A percentile compares a stretch with the other conserved stretches of the same genome.
Evolutionary conservation across 2,329 filamentous ascomycete species (phyloP).

Genomic region (Didymella glomerata): DNA sequence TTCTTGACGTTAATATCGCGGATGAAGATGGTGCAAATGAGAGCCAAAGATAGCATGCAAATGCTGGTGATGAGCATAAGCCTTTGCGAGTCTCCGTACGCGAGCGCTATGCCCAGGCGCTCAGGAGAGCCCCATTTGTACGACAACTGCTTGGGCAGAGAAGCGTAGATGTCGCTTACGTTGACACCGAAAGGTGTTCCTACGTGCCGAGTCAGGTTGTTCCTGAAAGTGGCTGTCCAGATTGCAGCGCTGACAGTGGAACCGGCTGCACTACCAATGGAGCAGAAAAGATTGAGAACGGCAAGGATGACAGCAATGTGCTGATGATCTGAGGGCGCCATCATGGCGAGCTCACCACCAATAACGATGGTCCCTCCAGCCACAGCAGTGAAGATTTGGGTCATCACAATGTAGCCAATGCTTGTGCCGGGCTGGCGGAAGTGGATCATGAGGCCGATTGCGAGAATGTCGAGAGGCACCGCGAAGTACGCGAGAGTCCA

Average conservation of each 20-base stretch:
- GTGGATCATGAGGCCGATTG: constrained; percentile 37
- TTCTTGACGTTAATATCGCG: constrained; percentile 57
- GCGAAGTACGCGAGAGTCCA: constrained; percentile 27
- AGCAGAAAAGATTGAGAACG: constrained; percentile 67
- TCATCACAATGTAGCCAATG: constrained; percentile 44
- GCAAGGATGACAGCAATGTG: constrained; percentile 32
- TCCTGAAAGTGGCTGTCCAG: constrained; percentile 66
- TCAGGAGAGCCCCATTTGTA: constrained; percentile 60
- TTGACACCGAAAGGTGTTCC: constrained; percentile 49
- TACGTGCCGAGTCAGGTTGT: constrained; percentile 56
- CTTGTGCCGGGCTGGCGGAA: constrained; percentile 35
- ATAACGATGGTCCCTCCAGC: constrained; percentile 37
- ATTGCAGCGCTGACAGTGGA: constrained; percentile 66
- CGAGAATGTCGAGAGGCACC: constrained; percentile 34
- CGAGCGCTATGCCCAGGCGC: constrained; percentile 49
- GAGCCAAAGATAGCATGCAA: constrained; percentile 31
- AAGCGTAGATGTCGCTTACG: constrained; percentile 56
- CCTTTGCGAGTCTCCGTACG: constrained; percentile 41
- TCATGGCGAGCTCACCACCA: constrained; percentile 31
- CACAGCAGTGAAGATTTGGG: constrained; percentile 36
- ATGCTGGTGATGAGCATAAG: constrained; percentile 42
- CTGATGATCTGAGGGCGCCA: constrained; percentile 30
- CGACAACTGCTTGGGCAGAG: constrained; percentile 61
- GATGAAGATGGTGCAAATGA: constrained; percentile 55
- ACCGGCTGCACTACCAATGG: constrained; percentile 58